Evolutionary conservation across 2,329 filamentous ascomycete genomes (phyloP), one percentile per base, ranked within the genome.

Genomic region (Huntiella abstrusa): DNA sequence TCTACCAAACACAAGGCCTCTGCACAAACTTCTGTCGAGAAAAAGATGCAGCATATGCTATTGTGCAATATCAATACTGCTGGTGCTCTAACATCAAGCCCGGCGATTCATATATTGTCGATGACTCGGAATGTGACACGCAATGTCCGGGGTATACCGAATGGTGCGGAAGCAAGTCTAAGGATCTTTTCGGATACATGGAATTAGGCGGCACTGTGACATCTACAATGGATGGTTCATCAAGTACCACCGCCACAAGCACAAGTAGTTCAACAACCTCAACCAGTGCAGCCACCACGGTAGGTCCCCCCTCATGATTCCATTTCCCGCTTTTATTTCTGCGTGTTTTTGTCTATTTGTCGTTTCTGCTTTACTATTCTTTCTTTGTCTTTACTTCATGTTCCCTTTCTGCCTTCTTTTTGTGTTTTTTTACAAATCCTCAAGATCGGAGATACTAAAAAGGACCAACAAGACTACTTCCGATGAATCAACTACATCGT

Each of bases 11-110:
- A 15, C 76, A 83, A 53, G 81, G 81, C 28, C 68, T 76, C 10
- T 88, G 83, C 57, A 62, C 66, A 43, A 62, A 71, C 42, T 68
- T 68, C 42, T 88, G 83, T 60, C 54, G 60, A 19, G 55, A 57
- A 15, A 53, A 54, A 17, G 54, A 65, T 12, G 81, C 68, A 3
- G 42, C 46, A 33, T 83, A 78, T 51, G 80, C 79, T 52, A 65
- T 88, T 41, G 64, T 86, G 1, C 71, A 83, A 54, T 67, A 61
- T 12, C 64, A 73, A 32, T 60, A 67, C 44, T 88, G 83, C 57
- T 88, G 80, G 80, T 88, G 83, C 58, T 78, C 79, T 34, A 70
- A 85, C 57, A 77, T 77, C 54, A 67, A 68, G 2, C 83, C 83
- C 6, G 64, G 64, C 43, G 52, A 62, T 32, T 56, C 55, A 15